Percentiles rank a stretch among this genome's conserved stretches.
These are phyloP conservation scores for Sporothrix brunneoviolacea DNA, from an alignment of 2,329 filamentous ascomycete species.

Conservation along the genomic window DNA sequence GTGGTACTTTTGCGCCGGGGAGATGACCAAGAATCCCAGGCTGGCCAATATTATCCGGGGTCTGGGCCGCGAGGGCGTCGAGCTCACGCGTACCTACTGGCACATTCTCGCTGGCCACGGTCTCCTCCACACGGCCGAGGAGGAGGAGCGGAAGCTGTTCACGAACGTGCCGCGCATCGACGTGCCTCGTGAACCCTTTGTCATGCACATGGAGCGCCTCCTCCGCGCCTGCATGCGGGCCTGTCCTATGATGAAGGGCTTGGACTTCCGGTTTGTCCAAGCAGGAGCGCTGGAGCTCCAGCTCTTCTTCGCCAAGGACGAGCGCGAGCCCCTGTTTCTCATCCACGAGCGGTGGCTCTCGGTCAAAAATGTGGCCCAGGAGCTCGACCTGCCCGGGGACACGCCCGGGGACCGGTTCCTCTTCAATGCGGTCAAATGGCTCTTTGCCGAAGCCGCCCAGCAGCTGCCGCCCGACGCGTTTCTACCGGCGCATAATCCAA, in stretches of 20 bases:
- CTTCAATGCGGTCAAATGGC: conserved; percentile 12
- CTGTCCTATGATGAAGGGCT: conserved; percentile 10
- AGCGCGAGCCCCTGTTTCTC: conserved; percentile 1
- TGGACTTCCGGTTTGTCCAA: conserved; percentile 13
- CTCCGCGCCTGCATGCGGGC: conserved; percentile 14
- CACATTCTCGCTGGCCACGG: conserved; percentile 13
- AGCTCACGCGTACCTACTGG: conserved; percentile 20
- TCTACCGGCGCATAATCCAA: neutral
- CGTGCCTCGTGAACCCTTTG: neutral
- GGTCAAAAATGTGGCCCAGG: neutral
- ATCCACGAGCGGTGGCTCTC: conserved; percentile 17
- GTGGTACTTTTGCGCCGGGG: conserved; percentile 19
- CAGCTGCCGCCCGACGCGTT: conserved; percentile 12
- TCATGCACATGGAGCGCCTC: conserved; percentile 2
- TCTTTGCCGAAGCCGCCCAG: conserved; percentile 15
- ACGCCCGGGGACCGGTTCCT: neutral
- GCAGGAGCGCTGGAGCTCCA: conserved; percentile 16
- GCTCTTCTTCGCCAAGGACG: conserved; percentile 1
- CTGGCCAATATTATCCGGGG: conserved; percentile 18
- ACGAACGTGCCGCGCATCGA: neutral
- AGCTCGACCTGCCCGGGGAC: conserved; percentile 12
- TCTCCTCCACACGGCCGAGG: conserved; percentile 18
- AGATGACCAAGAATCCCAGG: conserved; percentile 17
- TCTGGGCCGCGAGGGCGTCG: conserved; percentile 17
- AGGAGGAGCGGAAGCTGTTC: conserved; percentile 18